These are phyloP conservation scores for Pulveroboletus sp. DNA, from an alignment of 768 basidiomycete genomes.

Conservation along the genomic window DNA sequence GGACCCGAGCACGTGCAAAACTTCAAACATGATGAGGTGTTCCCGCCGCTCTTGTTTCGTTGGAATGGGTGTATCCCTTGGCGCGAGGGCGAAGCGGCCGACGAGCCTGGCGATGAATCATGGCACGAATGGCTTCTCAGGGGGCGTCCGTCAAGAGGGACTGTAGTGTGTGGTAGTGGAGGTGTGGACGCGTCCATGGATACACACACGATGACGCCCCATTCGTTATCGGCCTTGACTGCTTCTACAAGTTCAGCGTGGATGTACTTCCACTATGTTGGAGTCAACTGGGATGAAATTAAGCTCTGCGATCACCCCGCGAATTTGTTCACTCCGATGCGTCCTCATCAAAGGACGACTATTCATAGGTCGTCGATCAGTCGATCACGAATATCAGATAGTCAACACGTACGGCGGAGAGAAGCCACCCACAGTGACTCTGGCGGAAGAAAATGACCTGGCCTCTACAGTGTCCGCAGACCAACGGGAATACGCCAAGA, in stretches of 20 bases:
- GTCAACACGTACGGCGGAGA: neutral
- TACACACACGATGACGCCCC: constrained; percentile 45
- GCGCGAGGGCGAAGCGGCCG: no score
- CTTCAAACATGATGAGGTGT: constrained; percentile 69
- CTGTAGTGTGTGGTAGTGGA: neutral
- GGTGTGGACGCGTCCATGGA: neutral
- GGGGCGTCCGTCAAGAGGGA: constrained; percentile 38
- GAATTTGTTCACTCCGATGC: constrained; percentile 1
- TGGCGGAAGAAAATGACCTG: neutral
- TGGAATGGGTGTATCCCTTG: no score
- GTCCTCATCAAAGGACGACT: constrained; percentile 9
- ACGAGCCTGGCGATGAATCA: no score
- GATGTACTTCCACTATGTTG: constrained; percentile 9
- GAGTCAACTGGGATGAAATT: constrained; percentile 13
- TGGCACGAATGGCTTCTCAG: constrained; percentile 54
- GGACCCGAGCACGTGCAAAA: constrained; percentile 67
- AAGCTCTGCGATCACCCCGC: constrained; percentile 11
- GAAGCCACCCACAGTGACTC: constrained; percentile 10
- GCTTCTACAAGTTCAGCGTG: constrained; percentile 13
- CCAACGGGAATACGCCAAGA: no score
- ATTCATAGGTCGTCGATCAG: neutral
- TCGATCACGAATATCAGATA: neutral
- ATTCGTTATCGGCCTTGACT: neutral
- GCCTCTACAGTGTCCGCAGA: no score
- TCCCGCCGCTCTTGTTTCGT: no score